Conservation (phyloP, 2,329 filamentous ascomycete species). For the Scolecobasidium constrictum region DNA sequence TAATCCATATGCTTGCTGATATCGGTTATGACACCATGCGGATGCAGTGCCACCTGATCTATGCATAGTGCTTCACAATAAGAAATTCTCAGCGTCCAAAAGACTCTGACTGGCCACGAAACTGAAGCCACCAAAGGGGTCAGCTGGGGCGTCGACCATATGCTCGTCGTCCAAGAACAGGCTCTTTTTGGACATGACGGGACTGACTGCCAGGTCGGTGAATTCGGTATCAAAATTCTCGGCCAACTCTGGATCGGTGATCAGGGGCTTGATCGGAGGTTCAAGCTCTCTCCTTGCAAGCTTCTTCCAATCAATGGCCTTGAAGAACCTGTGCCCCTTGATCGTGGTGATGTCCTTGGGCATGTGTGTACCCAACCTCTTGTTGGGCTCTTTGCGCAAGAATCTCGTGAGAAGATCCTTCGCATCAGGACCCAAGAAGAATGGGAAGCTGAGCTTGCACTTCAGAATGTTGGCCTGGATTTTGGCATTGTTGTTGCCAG, state of each 20-base stretch:
- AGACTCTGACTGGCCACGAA: slow-evolving; percentile 42
- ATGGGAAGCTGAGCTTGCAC: slow-evolving; percentile 79
- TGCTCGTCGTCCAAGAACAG: slow-evolving; percentile 16
- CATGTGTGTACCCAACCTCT: slow-evolving; percentile 81
- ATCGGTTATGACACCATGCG: no score
- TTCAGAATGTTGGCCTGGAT: slow-evolving; percentile 93
- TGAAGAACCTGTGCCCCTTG: slow-evolving; percentile 92
- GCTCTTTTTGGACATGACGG: slow-evolving; percentile 37
- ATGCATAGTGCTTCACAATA: not conserved
- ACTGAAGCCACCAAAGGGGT: slow-evolving; percentile 44
- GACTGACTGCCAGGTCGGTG: slow-evolving; percentile 73
- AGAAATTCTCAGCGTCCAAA: slow-evolving; percentile 22
- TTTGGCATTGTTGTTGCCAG: slow-evolving; percentile 82
- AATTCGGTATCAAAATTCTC: slow-evolving; percentile 97
- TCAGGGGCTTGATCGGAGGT: slow-evolving; percentile 83
- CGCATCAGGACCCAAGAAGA: slow-evolving; percentile 81
- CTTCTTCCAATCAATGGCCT: slow-evolving; percentile 88
- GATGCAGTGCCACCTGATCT: no score
- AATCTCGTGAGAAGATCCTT: slow-evolving; percentile 89
- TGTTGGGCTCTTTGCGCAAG: slow-evolving; percentile 81
- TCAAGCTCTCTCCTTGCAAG: slow-evolving; percentile 72
- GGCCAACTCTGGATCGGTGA: slow-evolving; percentile 89
- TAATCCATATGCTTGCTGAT: no score
- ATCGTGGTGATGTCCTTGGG: slow-evolving; percentile 76
- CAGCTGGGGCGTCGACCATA: slow-evolving; percentile 22